Conservation (phyloP, 1,139 yeast species). For the Saccharomyces pastorianus region DNA sequence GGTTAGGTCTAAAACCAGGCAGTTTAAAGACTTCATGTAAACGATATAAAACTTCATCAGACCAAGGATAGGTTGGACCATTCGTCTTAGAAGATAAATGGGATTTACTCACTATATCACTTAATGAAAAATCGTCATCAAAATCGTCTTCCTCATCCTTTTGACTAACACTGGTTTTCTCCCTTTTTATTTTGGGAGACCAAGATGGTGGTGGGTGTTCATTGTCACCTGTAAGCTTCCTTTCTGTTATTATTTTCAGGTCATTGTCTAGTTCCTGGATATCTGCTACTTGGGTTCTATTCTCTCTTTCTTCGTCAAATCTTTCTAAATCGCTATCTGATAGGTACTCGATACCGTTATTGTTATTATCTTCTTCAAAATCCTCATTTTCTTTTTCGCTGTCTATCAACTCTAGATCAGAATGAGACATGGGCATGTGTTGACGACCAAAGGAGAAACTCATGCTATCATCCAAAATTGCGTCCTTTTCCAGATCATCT, state of each 20-base stretch:
- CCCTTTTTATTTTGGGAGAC: conserved; percentile 12
- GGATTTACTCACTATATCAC: neutral
- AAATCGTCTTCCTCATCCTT: conserved; percentile 10
- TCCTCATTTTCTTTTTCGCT: conserved; percentile 11
- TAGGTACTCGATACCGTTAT: conserved; percentile 13
- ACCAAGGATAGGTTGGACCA: conserved; percentile 42
- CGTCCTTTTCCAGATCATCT: conserved; percentile 11
- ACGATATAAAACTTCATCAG: conserved; percentile 53
- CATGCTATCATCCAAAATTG: conserved; percentile 5
- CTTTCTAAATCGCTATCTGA: conserved; percentile 29
- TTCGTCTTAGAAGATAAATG: neutral
- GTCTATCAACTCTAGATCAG: conserved; percentile 18
- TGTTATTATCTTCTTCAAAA: conserved; percentile 10
- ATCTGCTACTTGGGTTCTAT: conserved; percentile 19
- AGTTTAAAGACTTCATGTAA: conserved; percentile 57
- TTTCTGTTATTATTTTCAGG: conserved; percentile 27
- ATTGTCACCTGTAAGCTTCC: conserved; percentile 16
- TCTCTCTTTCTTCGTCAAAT: conserved; percentile 31
- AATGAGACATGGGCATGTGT: conserved; percentile 12
- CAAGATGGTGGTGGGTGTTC: neutral
- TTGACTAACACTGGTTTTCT: conserved; percentile 3
- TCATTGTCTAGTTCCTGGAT: conserved; percentile 29
- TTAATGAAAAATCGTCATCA: conserved; percentile 18
- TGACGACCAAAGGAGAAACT: conserved; percentile 2
- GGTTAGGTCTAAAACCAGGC: conserved; percentile 68